A percentile compares a stretch with the other conserved stretches of the same genome.
Evolutionary conservation across 176 grass and related monocot species (phyloP).

Genomic region (Cenchrus fungigraminus): DNA sequence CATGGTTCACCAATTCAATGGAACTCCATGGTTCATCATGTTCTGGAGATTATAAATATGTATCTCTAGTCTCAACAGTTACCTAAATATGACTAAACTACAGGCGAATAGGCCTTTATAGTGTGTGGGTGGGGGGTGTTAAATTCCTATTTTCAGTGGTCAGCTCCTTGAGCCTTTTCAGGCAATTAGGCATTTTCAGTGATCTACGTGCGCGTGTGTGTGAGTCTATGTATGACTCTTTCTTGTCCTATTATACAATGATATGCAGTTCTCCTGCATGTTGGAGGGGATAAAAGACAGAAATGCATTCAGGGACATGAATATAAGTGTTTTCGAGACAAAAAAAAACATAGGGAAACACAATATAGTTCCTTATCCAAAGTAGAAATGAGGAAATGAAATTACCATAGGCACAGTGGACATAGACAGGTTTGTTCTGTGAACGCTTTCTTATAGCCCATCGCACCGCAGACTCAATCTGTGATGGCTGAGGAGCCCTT

Average conservation of each 20-base stretch:
- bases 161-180: no score
- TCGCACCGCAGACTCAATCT: conserved; percentile 75
- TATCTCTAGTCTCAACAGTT: conserved; percentile 27
- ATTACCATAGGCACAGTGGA: conserved; percentile 94
- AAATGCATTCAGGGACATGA: conserved; percentile 11
- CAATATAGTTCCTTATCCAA: conserved; percentile 11
- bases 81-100: conserved; percentile 22
- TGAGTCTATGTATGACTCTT: no score
- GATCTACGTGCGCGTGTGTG: no score
- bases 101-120: no score
- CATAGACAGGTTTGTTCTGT: conserved; percentile 75
- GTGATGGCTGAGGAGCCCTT: conserved; percentile 70
- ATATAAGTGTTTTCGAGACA: conserved; percentile 7
- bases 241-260: no score
- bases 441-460: conserved; percentile 74
- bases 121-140: no score
- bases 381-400: background rate
- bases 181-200: no score
- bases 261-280: no score
- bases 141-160: no score
- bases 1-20: background rate
- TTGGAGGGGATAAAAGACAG: background rate
- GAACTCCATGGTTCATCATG: background rate
- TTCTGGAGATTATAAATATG: conserved; percentile 5
- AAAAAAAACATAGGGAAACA: conserved; percentile 8